A percentile compares a stretch with the other conserved stretches of the same genome.
Conservation (phyloP, 164 flowering plant genomes). For the Kingdonia uniflora region DNA sequence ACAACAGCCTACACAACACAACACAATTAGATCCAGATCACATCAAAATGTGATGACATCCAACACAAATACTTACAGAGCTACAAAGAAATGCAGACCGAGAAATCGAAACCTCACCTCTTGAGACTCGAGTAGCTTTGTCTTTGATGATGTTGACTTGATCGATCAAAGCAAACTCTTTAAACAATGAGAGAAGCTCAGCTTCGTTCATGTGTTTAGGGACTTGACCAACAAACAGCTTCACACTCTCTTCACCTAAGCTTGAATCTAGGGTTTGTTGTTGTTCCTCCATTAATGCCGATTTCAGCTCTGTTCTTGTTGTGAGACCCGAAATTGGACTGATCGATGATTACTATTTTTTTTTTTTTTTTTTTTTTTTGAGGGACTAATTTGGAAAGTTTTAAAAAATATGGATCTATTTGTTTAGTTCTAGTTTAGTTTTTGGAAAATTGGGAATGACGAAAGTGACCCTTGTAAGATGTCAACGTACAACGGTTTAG, state of each 20-base stretch:
- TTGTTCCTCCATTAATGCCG: constrained; percentile 47
- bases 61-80: too few relatives aligned
- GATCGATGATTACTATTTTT: too few relatives aligned
- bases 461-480: too few relatives aligned
- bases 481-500: too few relatives aligned
- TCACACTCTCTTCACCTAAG: constrained; percentile 62
- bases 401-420: too few relatives aligned
- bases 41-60: too few relatives aligned
- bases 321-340: too few relatives aligned
- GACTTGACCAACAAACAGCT: constrained; percentile 95
- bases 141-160: constrained; percentile 97
- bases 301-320: constrained; percentile 6
- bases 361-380: neutral
- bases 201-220: constrained; percentile 89
- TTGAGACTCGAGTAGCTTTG: constrained; percentile 70
- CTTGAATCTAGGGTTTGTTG: constrained; percentile 16
- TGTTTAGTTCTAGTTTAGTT: too few relatives aligned
- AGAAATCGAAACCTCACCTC: constrained; percentile 37
- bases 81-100: neutral
- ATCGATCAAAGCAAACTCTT: constrained; percentile 74
- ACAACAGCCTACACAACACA: constrained; percentile 62
- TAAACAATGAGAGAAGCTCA: constrained; percentile 70
- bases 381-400: too few relatives aligned
- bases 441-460: too few relatives aligned
- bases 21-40: neutral